phyloP scores from a whole-genome alignment of 305 asterid species.

The Fraxinus paxiana region DNA sequence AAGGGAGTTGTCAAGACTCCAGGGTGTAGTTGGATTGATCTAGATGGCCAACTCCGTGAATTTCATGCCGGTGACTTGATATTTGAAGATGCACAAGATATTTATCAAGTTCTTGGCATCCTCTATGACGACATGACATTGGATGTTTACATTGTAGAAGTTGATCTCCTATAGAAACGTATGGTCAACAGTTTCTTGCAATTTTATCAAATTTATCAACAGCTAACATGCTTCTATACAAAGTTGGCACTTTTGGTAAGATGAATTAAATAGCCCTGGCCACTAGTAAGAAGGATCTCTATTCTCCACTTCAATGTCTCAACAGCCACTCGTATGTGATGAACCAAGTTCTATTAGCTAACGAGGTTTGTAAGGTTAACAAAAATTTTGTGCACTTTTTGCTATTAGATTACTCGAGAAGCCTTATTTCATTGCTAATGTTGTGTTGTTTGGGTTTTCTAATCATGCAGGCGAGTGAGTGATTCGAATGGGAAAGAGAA shows the following conservation, averaged over 20 bases:
- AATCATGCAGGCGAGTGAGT: background rate
- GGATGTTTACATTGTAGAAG: conserved; percentile 7
- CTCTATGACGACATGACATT: conserved; percentile 51
- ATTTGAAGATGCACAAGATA: conserved; percentile 35
- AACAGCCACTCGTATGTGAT: background rate
- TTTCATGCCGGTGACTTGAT: conserved; percentile 62
- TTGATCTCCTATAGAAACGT: background rate
- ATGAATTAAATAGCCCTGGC: background rate
- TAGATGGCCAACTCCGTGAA: conserved; percentile 55
- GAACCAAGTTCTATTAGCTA: background rate
- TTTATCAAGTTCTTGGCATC: conserved; percentile 43
- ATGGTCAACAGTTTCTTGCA: background rate
- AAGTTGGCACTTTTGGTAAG: background rate
- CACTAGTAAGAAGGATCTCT: background rate
- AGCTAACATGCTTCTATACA: background rate
- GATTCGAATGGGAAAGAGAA: background rate
- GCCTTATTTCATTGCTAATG: background rate
- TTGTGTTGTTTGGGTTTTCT: background rate
- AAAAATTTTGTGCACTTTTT: background rate
- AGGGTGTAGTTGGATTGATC: conserved; percentile 85
- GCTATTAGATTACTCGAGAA: background rate
- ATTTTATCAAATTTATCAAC: background rate
- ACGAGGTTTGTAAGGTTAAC: background rate
- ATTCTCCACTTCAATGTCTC: background rate
- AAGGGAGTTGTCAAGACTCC: conserved; percentile 73